These are phyloP conservation scores for Volvariella volvacea DNA, from an alignment of 1,284 basidiomycete species.

Conservation along the genomic window DNA sequence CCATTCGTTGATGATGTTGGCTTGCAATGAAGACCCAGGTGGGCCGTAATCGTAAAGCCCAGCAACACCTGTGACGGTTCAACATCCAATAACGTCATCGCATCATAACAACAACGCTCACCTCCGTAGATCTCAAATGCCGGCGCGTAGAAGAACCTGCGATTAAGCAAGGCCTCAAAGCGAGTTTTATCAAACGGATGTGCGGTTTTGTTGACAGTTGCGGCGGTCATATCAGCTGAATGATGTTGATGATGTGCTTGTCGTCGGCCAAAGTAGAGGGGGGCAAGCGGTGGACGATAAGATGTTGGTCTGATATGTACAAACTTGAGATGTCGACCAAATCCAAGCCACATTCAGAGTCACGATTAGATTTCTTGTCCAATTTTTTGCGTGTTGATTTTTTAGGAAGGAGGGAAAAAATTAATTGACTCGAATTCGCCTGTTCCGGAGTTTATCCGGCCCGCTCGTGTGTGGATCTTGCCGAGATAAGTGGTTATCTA, in stretches of 20 bases:
- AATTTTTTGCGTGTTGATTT: too few species aligned
- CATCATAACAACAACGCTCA: constrained; percentile 20
- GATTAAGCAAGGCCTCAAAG: constrained; percentile 84
- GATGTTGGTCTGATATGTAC: constrained; percentile 17
- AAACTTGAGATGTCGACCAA: constrained; percentile 15
- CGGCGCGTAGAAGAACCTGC: constrained; percentile 96
- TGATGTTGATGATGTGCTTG: constrained; percentile 13
- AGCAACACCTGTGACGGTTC: constrained; percentile 67
- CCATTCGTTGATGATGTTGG: constrained; percentile 97
- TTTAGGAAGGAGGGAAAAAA: not conserved
- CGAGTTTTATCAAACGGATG: constrained; percentile 88
- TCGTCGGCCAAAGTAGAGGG: constrained; percentile 25
- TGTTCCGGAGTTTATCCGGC: not conserved
- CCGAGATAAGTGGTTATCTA: too few species aligned
- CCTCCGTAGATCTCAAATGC: constrained; percentile 99
- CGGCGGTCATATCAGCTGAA: constrained; percentile 23
- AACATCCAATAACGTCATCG: not conserved
- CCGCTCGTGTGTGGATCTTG: not conserved
- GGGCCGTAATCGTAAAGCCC: constrained; percentile 96
- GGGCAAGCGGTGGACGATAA: constrained; percentile 21
- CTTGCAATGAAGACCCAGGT: constrained; percentile 91
- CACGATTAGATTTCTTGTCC: too few species aligned
- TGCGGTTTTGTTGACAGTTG: constrained; percentile 70
- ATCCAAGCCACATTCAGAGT: constrained; percentile 18
- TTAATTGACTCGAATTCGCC: not conserved